Base-by-base conservation (phyloP, 129 eudicot genomes). In the Flaveria trinervia region DNA sequence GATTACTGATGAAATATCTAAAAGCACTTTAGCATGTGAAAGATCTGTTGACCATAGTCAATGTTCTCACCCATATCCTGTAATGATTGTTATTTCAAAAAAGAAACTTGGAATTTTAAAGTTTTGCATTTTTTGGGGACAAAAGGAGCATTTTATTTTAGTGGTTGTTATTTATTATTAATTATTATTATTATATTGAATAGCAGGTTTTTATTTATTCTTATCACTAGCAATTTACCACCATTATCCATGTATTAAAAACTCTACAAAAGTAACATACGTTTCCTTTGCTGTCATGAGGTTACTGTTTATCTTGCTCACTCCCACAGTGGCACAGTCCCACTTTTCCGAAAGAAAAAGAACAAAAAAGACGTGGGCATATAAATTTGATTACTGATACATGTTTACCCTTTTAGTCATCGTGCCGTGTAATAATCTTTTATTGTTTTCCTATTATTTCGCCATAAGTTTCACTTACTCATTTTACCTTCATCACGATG, bases 1-100 rank as follows among this genome's bases (percentile, higher is more conserved):
- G 79, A 61, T 39, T 46, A 16, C 46, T 74, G 44, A 59, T 59
- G 46, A 74, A 74, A 15, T 16, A 61, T 70, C 57, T 60, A 48
- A 48, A 60, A 44, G 71, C 61, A 43, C 25, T 13, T 16, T 44
- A 61, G 16, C 26, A 25, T 17, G 41, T 43, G 6, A 36, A 16
- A 61, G 17, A 41, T 43, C 25, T 73, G 54, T 71, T 50, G 77
- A 23, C 54, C 52, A 23, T 41, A 57, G 41, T 73, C 52, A 74
- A 23, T 43, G 70, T 9, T 9, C 12, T 44, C 57, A 73, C 22
- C 55, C 20, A 18, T 57, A 20, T 72, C 54, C 22, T 72, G 30
- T 39, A 54, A 41, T 14, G 61, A 22, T 70, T 70, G 74, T 18
- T 11, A 14, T 41, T 70, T 9, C 18, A 51, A 28, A 44, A 1